Conservation (phyloP, 176 grass and related monocot genomes). For the Lolium perenne region DNA sequence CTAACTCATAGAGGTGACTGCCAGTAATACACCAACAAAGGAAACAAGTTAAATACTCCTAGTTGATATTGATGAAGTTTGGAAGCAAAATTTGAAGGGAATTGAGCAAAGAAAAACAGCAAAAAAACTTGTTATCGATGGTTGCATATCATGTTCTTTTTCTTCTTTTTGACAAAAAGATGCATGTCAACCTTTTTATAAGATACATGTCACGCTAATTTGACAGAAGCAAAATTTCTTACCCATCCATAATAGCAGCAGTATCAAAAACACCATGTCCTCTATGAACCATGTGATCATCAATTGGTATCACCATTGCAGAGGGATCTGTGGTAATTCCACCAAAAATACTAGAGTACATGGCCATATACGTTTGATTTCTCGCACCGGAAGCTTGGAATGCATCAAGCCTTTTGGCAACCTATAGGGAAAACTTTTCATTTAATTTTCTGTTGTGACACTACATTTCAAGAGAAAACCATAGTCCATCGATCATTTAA, state of each 20-base stretch:
- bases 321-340: constrained; percentile 77
- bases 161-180: constrained; percentile 3
- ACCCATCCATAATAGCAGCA: constrained; percentile 90
- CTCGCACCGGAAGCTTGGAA: constrained; percentile 69
- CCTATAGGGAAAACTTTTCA: constrained; percentile 43
- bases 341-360: constrained; percentile 93
- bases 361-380: constrained; percentile 85
- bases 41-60: constrained; percentile 12
- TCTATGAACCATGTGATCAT: constrained; percentile 98
- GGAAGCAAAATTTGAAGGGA: constrained; percentile 21
- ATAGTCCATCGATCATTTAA: constrained; percentile 10
- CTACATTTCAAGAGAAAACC: constrained; percentile 33
- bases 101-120: not conserved
- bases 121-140: not conserved
- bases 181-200: not conserved
- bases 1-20: constrained; percentile 93
- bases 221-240: constrained; percentile 32
- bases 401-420: constrained; percentile 59
- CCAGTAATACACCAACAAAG: constrained; percentile 24
- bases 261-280: constrained; percentile 97
- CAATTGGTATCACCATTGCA: constrained; percentile 89
- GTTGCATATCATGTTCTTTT: not conserved
- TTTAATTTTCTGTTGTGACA: constrained; percentile 4
- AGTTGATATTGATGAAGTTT: not conserved
- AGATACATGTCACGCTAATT: not conserved